Evolutionary conservation across 306 rosid species (phyloP).

Genomic region (Inga laurina): DNA sequence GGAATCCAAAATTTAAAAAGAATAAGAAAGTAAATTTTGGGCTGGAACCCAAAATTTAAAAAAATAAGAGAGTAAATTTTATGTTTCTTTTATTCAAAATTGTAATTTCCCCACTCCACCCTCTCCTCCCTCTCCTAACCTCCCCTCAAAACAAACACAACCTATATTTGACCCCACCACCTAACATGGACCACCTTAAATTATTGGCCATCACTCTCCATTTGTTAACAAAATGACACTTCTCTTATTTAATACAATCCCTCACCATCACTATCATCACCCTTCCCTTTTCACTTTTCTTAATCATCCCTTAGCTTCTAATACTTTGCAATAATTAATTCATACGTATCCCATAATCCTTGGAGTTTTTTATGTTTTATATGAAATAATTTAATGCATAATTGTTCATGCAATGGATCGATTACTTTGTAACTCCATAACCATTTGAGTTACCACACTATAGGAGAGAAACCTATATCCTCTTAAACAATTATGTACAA

Average conservation of each 20-base stretch:
- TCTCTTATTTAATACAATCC: constrained; percentile 8
- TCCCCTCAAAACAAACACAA: no score
- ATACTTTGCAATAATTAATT: background rate
- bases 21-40: no score
- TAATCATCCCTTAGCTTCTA: background rate
- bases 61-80: no score
- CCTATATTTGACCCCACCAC: background rate
- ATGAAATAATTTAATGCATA: background rate
- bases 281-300: background rate
- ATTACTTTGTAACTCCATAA: background rate
- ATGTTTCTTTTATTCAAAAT: no score
- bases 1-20: no score
- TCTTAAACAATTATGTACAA: no score
- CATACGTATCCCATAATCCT: background rate
- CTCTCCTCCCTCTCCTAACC: no score
- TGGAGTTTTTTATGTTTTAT: background rate
- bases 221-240: constrained; percentile 3
- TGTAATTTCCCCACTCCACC: no score
- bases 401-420: background rate
- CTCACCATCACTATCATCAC: background rate
- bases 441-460: background rate
- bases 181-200: background rate
- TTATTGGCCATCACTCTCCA: background rate
- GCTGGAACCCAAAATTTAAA: no score
- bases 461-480: no score